A percentile compares a stretch with the other conserved stretches of the same genome.
Conservation (phyloP, 768 basidiomycete genomes). For the Podaxis sp. region DNA sequence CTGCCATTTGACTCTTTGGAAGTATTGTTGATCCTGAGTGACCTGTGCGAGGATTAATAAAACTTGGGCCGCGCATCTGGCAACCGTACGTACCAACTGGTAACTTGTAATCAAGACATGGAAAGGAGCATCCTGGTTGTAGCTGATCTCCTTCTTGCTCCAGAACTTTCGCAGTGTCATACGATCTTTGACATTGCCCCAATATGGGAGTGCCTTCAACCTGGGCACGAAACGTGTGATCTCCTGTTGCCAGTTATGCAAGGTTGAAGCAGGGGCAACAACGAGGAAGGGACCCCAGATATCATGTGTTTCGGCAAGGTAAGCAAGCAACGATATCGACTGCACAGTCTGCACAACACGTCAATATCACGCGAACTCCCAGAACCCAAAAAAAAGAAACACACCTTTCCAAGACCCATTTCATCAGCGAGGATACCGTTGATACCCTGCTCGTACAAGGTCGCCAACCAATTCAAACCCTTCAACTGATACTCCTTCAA, state of each 20-base stretch:
- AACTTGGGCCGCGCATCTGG: neutral
- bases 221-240: conserved; percentile 92
- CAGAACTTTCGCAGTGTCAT: conserved; percentile 94
- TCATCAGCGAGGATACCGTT: conserved; percentile 99
- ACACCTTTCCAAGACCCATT: conserved; percentile 91
- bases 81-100: conserved; percentile 67
- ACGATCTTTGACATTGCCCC: conserved; percentile 97
- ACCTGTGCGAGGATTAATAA: conserved; percentile 47
- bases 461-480: conserved; percentile 96
- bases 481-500: conserved; percentile 98
- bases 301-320: conserved; percentile 95
- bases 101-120: conserved; percentile 97
- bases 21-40: conserved; percentile 96
- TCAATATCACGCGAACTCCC: neutral
- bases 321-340: conserved; percentile 93
- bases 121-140: conserved; percentile 93
- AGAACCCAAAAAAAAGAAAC: conserved; percentile 14
- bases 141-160: conserved; percentile 97
- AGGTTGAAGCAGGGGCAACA: conserved; percentile 93
- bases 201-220: conserved; percentile 95
- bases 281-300: conserved; percentile 99
- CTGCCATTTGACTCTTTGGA: conserved; percentile 98
- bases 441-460: conserved; percentile 98
- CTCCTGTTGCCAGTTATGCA: conserved; percentile 99
- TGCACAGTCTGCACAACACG: conserved; percentile 77